These are phyloP conservation scores for Echinochloa phyllopogon DNA, from an alignment of 176 grass and related monocot genomes.

Conservation along the genomic window DNA sequence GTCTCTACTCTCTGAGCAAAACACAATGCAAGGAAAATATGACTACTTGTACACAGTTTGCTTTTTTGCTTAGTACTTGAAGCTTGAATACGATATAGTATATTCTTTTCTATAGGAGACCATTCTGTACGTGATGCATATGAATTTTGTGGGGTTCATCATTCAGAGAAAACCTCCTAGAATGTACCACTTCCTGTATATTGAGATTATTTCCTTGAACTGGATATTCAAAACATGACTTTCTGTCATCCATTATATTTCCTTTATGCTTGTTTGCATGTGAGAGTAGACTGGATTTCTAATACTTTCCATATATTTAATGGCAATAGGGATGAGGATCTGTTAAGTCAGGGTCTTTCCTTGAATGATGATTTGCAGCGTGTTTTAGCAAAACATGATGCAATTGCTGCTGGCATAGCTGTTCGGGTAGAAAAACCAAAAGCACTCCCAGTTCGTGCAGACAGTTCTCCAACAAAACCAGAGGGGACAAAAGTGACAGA, in stretches of 20 bases:
- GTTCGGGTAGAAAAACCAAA: conserved; percentile 69
- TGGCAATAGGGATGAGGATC: conserved; percentile 74
- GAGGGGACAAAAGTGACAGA: conserved; percentile 44
- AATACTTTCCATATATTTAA: conserved; percentile 46
- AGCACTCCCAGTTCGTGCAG: conserved; percentile 35
- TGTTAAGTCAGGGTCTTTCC: conserved; percentile 81
- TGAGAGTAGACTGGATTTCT: conserved; percentile 31
- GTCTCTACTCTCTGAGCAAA: not conserved
- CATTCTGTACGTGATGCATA: not conserved
- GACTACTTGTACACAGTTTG: not conserved
- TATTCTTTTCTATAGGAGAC: not conserved
- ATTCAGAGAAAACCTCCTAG: not conserved
- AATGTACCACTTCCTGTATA: not conserved
- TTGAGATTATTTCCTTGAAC: conserved; percentile 6
- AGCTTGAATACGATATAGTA: not conserved
- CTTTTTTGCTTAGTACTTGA: not conserved
- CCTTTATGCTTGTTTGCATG: conserved; percentile 2
- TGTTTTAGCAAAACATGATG: conserved; percentile 87
- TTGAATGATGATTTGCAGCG: conserved; percentile 97
- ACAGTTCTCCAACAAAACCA: conserved; percentile 46
- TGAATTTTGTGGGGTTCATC: not conserved
- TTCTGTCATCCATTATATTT: conserved; percentile 21
- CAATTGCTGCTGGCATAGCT: conserved; percentile 81
- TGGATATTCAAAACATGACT: not conserved
- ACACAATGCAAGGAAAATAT: not conserved